Conservation (phyloP, 768 basidiomycete species). For the Leccinum fibrillosum region DNA sequence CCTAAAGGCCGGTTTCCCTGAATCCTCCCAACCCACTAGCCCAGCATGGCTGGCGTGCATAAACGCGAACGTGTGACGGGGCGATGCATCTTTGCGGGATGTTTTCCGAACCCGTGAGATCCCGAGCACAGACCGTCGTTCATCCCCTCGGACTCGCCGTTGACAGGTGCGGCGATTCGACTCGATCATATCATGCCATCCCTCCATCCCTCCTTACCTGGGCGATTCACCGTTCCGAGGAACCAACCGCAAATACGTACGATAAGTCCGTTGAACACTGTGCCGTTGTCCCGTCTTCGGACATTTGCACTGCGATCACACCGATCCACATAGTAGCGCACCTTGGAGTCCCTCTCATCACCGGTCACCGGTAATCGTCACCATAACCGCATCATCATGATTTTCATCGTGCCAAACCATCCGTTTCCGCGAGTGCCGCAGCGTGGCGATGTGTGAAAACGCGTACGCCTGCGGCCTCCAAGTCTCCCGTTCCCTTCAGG, state of each 20-base stretch:
- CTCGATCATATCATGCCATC: not conserved
- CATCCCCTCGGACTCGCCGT: not conserved
- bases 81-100: not conserved
- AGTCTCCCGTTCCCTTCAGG: not conserved
- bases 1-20: slow-evolving; percentile 3
- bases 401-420: not conserved
- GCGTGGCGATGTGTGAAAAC: not conserved
- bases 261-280: not conserved
- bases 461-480: not conserved
- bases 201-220: not conserved
- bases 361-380: not conserved
- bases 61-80: not conserved
- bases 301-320: not conserved
- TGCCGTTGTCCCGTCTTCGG: not conserved
- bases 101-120: not conserved
- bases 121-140: not conserved
- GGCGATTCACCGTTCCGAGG: not conserved
- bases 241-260: not conserved
- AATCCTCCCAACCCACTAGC: not conserved
- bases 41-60: not conserved
- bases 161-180: not conserved
- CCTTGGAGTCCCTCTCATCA: not conserved
- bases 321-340: not conserved
- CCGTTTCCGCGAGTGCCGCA: not conserved
- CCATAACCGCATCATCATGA: not conserved